Conservation (phyloP, 768 basidiomycete genomes). For the Mrakia hoshinonis region DNA sequence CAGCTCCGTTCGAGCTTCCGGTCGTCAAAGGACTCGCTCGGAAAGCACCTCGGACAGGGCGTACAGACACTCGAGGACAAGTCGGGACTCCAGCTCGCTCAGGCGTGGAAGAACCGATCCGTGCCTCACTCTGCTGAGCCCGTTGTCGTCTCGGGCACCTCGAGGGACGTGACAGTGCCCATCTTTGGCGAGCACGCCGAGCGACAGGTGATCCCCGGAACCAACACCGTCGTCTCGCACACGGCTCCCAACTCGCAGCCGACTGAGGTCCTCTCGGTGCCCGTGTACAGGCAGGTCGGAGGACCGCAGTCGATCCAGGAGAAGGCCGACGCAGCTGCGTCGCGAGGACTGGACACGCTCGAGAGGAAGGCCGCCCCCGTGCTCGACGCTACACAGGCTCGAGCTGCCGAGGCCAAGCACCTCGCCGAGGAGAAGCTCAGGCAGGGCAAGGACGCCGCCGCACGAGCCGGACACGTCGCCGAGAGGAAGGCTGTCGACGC, state of each 20-base stretch:
- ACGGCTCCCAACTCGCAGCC: background rate
- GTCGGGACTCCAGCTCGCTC: slow-evolving; percentile 20
- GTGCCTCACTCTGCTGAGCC: background rate
- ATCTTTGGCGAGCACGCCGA: slow-evolving; percentile 2
- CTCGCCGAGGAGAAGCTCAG: background rate
- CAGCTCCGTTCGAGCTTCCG: background rate
- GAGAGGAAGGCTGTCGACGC: background rate
- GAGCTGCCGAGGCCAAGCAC: slow-evolving; percentile 5
- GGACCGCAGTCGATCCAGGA: slow-evolving; percentile 1
- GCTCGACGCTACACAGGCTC: background rate
- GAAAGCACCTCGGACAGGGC: background rate
- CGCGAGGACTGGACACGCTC: background rate
- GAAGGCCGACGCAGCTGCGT: slow-evolving; percentile 8
- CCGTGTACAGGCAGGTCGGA: slow-evolving; percentile 14
- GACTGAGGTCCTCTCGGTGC: slow-evolving; percentile 13
- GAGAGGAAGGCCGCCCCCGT: slow-evolving; percentile 14
- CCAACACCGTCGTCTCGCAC: background rate
- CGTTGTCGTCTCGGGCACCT: background rate
- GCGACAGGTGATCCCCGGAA: slow-evolving; percentile 14
- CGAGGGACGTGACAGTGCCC: slow-evolving; percentile 1
- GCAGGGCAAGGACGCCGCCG: background rate
- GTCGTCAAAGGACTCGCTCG: background rate
- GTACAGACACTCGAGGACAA: slow-evolving; percentile 13
- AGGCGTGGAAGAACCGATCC: slow-evolving; percentile 19
- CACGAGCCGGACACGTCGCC: no score